Percentiles rank a stretch among this genome's conserved stretches.
These are phyloP conservation scores for Pyrus hybrid DNA, from an alignment of 331 rosid genomes.

Conservation along the genomic window DNA sequence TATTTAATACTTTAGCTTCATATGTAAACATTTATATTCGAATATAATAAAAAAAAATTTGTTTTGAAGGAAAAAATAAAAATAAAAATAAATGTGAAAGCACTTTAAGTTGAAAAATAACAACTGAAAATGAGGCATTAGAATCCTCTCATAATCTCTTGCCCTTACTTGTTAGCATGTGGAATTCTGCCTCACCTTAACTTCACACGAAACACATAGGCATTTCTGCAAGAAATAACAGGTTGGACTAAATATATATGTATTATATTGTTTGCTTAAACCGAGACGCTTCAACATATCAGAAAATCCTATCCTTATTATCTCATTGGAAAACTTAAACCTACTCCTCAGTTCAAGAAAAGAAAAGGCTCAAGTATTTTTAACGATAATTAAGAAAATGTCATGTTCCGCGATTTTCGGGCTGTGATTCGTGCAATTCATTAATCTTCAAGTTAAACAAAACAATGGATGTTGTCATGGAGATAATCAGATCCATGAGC, in stretches of 20 bases:
- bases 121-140: too few species aligned
- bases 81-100: too few species aligned
- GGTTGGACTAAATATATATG: neutral
- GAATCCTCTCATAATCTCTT: neutral
- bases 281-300: neutral
- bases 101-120: too few species aligned
- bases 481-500: neutral
- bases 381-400: neutral
- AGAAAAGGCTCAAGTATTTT: neutral
- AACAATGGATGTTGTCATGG: neutral
- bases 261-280: neutral
- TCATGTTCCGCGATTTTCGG: neutral
- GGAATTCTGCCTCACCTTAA: neutral
- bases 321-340: neutral
- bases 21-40: too few species aligned
- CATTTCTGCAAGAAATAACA: neutral
- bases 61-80: too few species aligned
- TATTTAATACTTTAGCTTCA: too few species aligned
- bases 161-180: conserved; percentile 8
- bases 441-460: neutral
- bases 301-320: neutral
- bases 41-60: too few species aligned
- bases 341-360: neutral
- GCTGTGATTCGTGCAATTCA: neutral
- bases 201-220: neutral